phyloP scores from a whole-genome alignment of 495 filamentous ascomycete species.

The Penicillium subrubescens region DNA sequence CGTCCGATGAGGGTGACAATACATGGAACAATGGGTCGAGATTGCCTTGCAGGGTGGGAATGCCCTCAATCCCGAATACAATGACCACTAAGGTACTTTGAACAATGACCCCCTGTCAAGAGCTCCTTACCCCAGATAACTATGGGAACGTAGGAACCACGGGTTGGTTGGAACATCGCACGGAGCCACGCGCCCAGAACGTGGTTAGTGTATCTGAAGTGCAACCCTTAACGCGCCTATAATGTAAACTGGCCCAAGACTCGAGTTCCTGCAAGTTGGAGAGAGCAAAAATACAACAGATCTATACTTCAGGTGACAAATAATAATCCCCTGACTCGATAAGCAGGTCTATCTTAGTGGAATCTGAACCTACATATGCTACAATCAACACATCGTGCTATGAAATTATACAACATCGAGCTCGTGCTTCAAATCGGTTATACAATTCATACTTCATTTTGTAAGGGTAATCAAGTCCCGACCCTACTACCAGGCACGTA shows the following conservation, averaged over 20 bases:
- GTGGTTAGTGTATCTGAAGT: background rate
- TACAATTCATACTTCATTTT: background rate
- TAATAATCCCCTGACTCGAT: background rate
- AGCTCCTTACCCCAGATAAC: background rate
- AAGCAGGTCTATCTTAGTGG: background rate
- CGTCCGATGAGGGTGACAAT: background rate
- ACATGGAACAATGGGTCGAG: background rate
- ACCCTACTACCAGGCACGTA: background rate
- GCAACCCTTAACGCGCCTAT: background rate
- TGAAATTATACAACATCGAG: background rate
- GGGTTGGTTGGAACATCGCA: background rate
- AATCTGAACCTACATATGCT: background rate
- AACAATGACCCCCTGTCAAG: background rate
- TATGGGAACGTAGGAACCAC: background rate
- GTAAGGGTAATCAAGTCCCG: background rate
- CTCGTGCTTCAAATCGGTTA: background rate
- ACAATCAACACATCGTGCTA: background rate
- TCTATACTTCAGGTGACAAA: background rate
- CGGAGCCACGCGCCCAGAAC: constrained; percentile 2
- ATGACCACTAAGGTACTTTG: background rate
- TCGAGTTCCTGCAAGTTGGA: background rate
- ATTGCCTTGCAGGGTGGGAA: background rate
- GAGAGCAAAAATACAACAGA: no score
- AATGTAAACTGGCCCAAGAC: background rate
- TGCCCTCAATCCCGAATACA: background rate